phyloP scores from a whole-genome alignment of 257 asterid species.

The Euphrasia confusa region DNA sequence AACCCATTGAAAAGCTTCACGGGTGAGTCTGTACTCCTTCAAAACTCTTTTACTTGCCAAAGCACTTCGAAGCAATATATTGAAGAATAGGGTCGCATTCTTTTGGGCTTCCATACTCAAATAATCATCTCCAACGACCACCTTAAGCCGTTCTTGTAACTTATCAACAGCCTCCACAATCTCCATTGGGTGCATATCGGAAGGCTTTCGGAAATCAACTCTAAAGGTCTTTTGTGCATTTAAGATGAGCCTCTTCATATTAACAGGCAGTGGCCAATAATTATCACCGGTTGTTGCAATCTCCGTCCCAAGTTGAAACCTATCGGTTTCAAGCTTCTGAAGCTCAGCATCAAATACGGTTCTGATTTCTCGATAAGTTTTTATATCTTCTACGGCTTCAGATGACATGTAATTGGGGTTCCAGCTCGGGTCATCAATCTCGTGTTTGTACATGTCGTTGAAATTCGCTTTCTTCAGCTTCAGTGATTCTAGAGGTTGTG shows the following conservation, averaged over 20 bases:
- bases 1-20: conserved; percentile 98
- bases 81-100: conserved; percentile 95
- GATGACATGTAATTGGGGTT: conserved; percentile 79
- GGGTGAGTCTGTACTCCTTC: conserved; percentile 86
- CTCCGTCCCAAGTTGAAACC: conserved; percentile 86
- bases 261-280: conserved; percentile 93
- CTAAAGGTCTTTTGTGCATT: conserved; percentile 95
- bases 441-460: conserved; percentile 64
- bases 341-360: conserved; percentile 97
- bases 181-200: conserved; percentile 99
- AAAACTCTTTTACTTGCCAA: conserved; percentile 96
- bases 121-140: conserved; percentile 98
- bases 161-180: conserved; percentile 97
- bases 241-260: conserved; percentile 76
- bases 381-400: conserved; percentile 86
- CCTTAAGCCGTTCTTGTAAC: conserved; percentile 93
- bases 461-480: conserved; percentile 74
- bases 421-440: conserved; percentile 81
- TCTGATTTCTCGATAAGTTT: conserved; percentile 81
- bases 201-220: conserved; percentile 87
- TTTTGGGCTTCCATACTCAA: conserved; percentile 96
- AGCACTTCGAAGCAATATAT: conserved; percentile 90
- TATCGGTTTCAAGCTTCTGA: conserved; percentile 86
- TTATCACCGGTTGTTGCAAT: conserved; percentile 91
- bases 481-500: conserved; percentile 86